Evolutionary conservation across 208 protist genomes (phyloP).

Genomic region (Trypanosoma brucei): DNA sequence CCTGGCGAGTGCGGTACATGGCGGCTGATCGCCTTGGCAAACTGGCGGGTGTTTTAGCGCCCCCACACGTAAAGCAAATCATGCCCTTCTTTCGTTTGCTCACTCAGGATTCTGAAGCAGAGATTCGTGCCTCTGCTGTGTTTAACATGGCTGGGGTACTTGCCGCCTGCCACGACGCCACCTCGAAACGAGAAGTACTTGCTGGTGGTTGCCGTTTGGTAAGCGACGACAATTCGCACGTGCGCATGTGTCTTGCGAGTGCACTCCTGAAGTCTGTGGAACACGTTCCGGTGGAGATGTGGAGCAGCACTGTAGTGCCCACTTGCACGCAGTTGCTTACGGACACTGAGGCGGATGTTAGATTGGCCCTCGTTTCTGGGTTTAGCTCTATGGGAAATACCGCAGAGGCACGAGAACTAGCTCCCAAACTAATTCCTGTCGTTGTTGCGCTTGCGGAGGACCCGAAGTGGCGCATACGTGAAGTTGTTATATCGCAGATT

Average conservation of each 20-base stretch:
- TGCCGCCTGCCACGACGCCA: slow-evolving; percentile 46
- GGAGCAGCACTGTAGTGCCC: slow-evolving; percentile 65
- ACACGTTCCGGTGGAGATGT: slow-evolving; percentile 69
- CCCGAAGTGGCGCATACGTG: slow-evolving; percentile 84
- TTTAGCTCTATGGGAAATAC: slow-evolving; percentile 87
- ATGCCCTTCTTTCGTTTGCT: slow-evolving; percentile 71
- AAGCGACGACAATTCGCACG: slow-evolving; percentile 64
- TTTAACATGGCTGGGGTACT: slow-evolving; percentile 76
- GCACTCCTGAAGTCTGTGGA: slow-evolving; percentile 75
- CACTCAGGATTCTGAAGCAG: slow-evolving; percentile 75
- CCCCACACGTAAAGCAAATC: slow-evolving; percentile 61
- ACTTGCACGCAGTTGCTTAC: slow-evolving; percentile 75
- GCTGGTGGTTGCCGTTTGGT: slow-evolving; percentile 65
- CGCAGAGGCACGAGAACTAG: slow-evolving; percentile 74
- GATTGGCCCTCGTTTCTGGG: slow-evolving; percentile 76
- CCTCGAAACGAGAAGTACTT: slow-evolving; percentile 66
- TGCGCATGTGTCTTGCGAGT: slow-evolving; percentile 84
- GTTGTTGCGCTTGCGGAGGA: slow-evolving; percentile 73
- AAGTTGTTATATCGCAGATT: slow-evolving; percentile 81
- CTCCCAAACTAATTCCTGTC: slow-evolving; percentile 77
- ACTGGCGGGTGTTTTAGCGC: slow-evolving; percentile 52
- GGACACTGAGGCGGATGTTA: slow-evolving; percentile 79
- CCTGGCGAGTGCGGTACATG: slow-evolving; percentile 98
- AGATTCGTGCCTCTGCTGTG: slow-evolving; percentile 84
- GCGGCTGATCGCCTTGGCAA: slow-evolving; percentile 92